Evolutionary conservation across 176 grass and related monocot genomes (phyloP), one percentile per base, ranked within the genome.

Genomic region (Ananas comosus): DNA sequence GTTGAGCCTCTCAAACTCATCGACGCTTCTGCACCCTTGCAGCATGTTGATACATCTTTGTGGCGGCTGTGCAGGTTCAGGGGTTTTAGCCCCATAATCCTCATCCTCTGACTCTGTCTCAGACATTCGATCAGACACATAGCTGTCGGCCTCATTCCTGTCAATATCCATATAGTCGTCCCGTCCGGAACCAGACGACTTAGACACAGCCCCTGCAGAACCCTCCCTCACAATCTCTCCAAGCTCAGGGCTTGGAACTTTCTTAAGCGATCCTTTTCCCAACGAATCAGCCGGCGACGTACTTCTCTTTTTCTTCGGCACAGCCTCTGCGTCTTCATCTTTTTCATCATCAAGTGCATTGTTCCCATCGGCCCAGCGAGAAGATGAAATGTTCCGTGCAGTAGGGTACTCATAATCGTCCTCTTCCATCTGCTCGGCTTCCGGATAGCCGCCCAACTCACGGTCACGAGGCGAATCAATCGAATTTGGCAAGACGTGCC

Each of bases 21-120:
- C 66, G 24, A 77, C 75, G 50, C 52, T 77, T 69, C 75, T 50
- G 54, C 66, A 77, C 21, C 89, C 80, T 64, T 90, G 81, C 69
- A 90, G 84, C 89, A 99, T 93, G 80, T 90, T 93, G 70, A 93
- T 88, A 66, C 66, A 90, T 80, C 82, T 93, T 27, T 72, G 51
- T 48, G 75, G 67, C 0, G 74, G 74, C 13, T 49, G 68, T 42
- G 56, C 27, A n/a, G 33, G 64, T 61, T 88, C 82, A 72, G 87
- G 78, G 48, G 78, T 84, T 76, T 58, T 71, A 79, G 75, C 81
- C 74, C 86, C 80, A 65, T 3, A 19, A 13, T 4, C 57, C 17
- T 79, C 72, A 61, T 33, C 29, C 65, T 87, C 82, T 18, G 63
- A 77, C 59, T 82, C 79, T 47, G 65, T 65, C 42, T 69, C 73